These are phyloP conservation scores for Chimonanthus salicifolius DNA, from an alignment of 164 flowering plant genomes.

Conservation along the genomic window DNA sequence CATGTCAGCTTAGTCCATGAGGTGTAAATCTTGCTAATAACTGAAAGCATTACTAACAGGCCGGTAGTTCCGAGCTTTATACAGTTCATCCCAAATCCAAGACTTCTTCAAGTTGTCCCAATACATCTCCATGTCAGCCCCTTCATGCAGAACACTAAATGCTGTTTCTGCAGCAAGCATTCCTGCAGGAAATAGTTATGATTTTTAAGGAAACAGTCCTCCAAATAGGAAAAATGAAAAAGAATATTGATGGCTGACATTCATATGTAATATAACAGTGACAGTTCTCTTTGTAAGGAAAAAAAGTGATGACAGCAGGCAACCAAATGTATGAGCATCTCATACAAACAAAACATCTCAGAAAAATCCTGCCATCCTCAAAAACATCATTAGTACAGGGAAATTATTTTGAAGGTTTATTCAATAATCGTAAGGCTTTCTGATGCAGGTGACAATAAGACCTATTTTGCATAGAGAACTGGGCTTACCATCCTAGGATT, in stretches of 20 bases:
- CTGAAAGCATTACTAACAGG: constrained; percentile 52
- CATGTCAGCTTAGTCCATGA: not conserved
- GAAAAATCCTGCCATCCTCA: too few species aligned
- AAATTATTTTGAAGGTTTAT: not conserved
- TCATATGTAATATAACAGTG: not conserved
- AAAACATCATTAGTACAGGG: too few species aligned
- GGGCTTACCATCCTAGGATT: not conserved
- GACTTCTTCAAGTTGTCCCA: constrained; percentile 70
- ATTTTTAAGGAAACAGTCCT: not conserved
- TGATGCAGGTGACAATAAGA: not conserved
- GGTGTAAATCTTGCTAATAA: not conserved
- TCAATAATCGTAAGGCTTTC: not conserved
- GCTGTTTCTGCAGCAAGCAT: constrained; percentile 96
- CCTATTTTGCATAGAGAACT: not conserved
- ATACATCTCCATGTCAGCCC: constrained; percentile 50
- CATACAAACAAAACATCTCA: too few species aligned
- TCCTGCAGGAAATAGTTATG: constrained; percentile 34
- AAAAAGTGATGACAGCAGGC: not conserved
- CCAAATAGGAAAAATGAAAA: not conserved
- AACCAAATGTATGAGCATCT: not conserved
- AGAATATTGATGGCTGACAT: not conserved
- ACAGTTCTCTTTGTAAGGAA: not conserved
- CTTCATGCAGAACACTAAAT: constrained; percentile 51
- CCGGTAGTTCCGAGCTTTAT: constrained; percentile 74
- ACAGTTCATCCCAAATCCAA: constrained; percentile 95